Conservation (phyloP, 352 stramenopile species). For the Globisporangium spiculum region DNA sequence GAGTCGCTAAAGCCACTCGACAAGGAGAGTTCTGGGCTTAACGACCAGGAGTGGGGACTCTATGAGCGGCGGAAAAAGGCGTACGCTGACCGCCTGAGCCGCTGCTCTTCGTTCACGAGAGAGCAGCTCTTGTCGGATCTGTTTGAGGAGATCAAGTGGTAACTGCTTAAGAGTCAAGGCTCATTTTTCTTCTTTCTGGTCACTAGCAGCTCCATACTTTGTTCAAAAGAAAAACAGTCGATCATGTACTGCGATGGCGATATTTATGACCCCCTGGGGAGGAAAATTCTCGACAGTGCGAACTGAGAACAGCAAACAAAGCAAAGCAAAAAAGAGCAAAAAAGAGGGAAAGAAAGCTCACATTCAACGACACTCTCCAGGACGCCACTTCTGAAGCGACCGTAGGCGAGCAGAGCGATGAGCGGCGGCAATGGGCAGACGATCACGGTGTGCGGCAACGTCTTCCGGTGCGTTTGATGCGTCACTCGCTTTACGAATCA, state of each 20-base stretch:
- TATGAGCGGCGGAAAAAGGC: background rate
- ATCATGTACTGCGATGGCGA: background rate
- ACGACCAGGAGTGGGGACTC: background rate
- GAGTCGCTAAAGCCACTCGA: background rate
- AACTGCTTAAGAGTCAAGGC: no score
- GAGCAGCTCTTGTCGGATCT: constrained; percentile 7
- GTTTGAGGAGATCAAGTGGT: no score
- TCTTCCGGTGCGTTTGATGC: constrained; percentile 55
- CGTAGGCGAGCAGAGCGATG: constrained; percentile 33
- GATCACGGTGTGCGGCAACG: constrained; percentile 77
- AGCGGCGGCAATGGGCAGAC: constrained; percentile 63
- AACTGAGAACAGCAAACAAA: background rate
- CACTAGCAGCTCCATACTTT: background rate
- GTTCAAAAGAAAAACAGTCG: background rate
- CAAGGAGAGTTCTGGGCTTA: background rate
- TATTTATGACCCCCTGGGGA: background rate
- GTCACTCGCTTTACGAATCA: background rate
- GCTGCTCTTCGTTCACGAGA: background rate
- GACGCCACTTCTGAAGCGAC: constrained; percentile 28
- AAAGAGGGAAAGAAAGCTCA: background rate
- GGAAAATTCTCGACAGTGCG: background rate
- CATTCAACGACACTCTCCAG: background rate
- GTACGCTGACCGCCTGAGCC: constrained; percentile 1
- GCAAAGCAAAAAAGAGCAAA: background rate
- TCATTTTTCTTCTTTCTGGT: background rate